Evolutionary conservation across 192 early-diverging fungal species (phyloP).

Genomic region (Chytriomyces confervae): DNA sequence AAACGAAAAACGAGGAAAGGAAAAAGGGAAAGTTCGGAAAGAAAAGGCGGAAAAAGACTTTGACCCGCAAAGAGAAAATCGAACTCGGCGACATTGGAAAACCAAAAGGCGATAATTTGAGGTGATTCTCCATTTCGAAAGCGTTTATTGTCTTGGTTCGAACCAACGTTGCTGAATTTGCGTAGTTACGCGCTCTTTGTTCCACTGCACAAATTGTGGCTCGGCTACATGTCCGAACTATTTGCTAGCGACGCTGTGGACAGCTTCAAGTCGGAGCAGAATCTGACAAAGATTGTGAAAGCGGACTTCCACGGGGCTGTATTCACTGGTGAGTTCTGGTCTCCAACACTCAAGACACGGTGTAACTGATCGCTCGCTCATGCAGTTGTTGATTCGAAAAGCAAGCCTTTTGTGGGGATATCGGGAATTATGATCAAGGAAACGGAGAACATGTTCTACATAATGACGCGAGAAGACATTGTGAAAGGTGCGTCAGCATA

Average conservation of each 20-base stretch:
- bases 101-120: conserved; percentile 48
- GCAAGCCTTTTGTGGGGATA: conserved; percentile 77
- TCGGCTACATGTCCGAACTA: conserved; percentile 73
- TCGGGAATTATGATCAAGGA: conserved; percentile 86
- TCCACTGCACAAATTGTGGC: conserved; percentile 80
- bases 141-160: background rate
- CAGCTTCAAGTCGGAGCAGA: background rate
- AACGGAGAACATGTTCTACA: conserved; percentile 83
- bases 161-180: background rate
- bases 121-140: background rate
- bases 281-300: conserved; percentile 65
- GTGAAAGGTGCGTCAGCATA: conserved; percentile 64
- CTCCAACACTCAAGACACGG: no score
- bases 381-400: conserved; percentile 73
- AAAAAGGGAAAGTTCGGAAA: conserved; percentile 18
- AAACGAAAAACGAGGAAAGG: conserved; percentile 27
- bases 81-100: conserved; percentile 68
- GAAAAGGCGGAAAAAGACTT: conserved; percentile 47
- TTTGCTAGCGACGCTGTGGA: conserved; percentile 3
- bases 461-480: conserved; percentile 70
- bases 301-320: conserved; percentile 88
- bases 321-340: conserved; percentile 63
- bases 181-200: conserved; percentile 67
- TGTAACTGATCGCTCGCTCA: no score
- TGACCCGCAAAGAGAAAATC: conserved; percentile 72